Percentiles rank a stretch among this genome's conserved stretches.
phyloP scores from a whole-genome alignment of 108 stramenopile species.

The Nitzschia sp. region DNA sequence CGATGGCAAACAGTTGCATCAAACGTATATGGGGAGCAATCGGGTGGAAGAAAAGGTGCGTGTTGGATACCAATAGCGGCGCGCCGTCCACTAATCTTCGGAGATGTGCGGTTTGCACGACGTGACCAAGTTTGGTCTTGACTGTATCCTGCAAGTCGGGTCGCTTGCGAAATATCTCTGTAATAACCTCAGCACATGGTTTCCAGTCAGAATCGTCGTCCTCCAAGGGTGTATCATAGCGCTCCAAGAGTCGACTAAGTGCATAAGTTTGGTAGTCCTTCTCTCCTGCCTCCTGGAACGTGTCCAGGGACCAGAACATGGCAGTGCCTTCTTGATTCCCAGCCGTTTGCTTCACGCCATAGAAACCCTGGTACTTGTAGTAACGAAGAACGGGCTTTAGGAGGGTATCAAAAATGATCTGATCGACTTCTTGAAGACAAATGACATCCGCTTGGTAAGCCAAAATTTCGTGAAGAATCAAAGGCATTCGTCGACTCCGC shows the following conservation, averaged over 20 bases:
- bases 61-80: constrained; percentile 43
- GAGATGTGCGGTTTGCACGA: constrained; percentile 2
- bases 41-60: constrained; percentile 81
- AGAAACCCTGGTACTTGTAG: constrained; percentile 57
- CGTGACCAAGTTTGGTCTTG: constrained; percentile 28
- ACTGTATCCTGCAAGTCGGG: constrained; percentile 43
- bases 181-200: constrained; percentile 38
- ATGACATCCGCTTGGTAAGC: constrained; percentile 67
- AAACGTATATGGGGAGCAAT: constrained; percentile 62
- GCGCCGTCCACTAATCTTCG: background rate
- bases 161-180: constrained; percentile 37
- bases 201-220: constrained; percentile 27
- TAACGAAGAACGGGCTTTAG: constrained; percentile 32
- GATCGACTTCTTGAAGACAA: constrained; percentile 83
- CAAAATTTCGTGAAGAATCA: constrained; percentile 72
- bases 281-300: constrained; percentile 39
- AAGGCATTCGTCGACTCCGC: constrained; percentile 53
- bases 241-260: constrained; percentile 8
- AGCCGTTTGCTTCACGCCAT: constrained; percentile 37
- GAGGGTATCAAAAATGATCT: constrained; percentile 26
- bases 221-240: constrained; percentile 12
- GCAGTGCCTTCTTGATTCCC: constrained; percentile 59
- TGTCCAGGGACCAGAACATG: constrained; percentile 57
- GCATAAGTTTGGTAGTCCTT: background rate
- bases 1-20: constrained; percentile 21